Base-by-base conservation (phyloP, 176 grass and related monocot species). In the Zizania latifolia region DNA sequence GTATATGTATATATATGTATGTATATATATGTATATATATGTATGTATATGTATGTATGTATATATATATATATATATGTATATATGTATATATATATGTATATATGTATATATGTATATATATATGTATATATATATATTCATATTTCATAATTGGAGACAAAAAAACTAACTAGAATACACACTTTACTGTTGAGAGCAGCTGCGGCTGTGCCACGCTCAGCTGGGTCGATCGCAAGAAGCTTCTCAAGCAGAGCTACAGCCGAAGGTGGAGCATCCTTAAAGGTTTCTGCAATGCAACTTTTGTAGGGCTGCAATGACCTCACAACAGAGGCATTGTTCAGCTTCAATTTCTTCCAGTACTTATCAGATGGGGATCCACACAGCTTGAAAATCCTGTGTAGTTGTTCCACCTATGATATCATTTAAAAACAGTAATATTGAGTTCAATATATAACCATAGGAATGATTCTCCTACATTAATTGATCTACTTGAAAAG, bases 351-450 rank as follows among this genome's bases (percentile, higher is more conserved):
- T 37, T 80, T 89, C 44, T 89, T 84, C 86, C 86, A 89, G 67
- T 81, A 89, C 40, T 84, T 81, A 9, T 89, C 86, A 19, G 81
- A 81, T 50, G 86, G 86, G 8, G 86, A 81, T 21, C 86, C 86
- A 57, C 86, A 89, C 64, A 89, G 23, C 81, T 89, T 89, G 58
- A 89, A 89, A 46, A 89, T 89, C 8, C 55, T 89, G 38, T 89
- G 86, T 71, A 89, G 69, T 64, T 89, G 86, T 40, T 89, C 86
- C 59, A 89, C 86, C 86, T 89, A 59, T 26, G 53, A 41, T 24
- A 55, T 1, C 44, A 50, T 14, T 34, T 16, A 40, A 38, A 0
- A 4, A 34, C n/a, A 5, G 44, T 58, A 72, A 63, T 48, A 43
- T n/a, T 14, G 31, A 16, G 55, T 64, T 40, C 23, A 55, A 89